Evolutionary conservation across 176 grass and related monocot genomes (phyloP), one percentile per base, ranked within the genome.

Genomic region (Eremochloa ophiuroides): DNA sequence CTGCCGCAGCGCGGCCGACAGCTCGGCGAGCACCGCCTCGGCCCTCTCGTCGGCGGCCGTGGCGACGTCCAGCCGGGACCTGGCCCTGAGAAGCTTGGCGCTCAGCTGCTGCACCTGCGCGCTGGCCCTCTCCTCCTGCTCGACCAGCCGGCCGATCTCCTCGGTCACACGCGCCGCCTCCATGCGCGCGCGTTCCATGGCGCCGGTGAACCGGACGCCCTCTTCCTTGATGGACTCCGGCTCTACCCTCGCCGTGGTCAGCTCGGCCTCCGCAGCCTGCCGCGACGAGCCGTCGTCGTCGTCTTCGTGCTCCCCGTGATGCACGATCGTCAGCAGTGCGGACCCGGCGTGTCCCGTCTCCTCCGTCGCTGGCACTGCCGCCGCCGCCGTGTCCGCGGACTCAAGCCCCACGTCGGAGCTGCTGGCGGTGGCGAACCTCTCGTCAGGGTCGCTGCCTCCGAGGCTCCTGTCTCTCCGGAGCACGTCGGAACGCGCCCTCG

Each of bases 111-210:
- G 86, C 35, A 90, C 82, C 44, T 71, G 77, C 22, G 84, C 88
- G 27, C 74, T n/a, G 10, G 88, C 86, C 84, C 80, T 88, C 85
- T 80, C 80, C 85, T 90, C 96, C 83, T 87, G 80, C 82, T 77
- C 86, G 34, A 41, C 63, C 10, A 91, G 75, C 31, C 69, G 64
- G 7, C 1, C 29, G 41, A 76, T 78, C 51, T 95, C 86, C 50
- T 87, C 84, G 42, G 81, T 16, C 9, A 91, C 65, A n/a, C 78
- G 87, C 30, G 79, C 72, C 48, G 77, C 73, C 81, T 98, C 95
- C 26, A 30, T 18, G 38, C 90, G 88, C 46, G 86, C 66, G 31
- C 58, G 71, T 46, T 93, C 86, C 75, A 90, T 78, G 59, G 87
- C 88, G 65, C 15, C 29, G 72, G 80, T 86, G n/a, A 94, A 76